phyloP scores from a whole-genome alignment of 129 eudicot genomes.

The Dittrichia graveolens region DNA sequence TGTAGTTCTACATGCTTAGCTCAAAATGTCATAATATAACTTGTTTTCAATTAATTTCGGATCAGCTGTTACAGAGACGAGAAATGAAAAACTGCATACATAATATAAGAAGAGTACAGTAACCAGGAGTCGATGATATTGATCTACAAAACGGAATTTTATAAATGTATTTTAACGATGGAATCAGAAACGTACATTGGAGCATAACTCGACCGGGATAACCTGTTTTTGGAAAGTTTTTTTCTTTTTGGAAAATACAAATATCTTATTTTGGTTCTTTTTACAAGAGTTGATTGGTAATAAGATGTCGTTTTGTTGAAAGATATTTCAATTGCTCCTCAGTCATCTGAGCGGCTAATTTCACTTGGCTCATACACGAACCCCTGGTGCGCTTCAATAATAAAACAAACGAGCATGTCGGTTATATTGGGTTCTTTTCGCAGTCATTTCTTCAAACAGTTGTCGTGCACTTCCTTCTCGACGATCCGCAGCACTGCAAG shows the following conservation, averaged over 20 bases:
- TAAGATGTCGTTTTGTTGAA: too few species aligned
- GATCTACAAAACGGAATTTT: too few species aligned
- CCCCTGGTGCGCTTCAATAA: neutral
- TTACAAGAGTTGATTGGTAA: too few species aligned
- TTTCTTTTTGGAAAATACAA: neutral
- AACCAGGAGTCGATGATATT: too few species aligned
- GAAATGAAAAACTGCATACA: too few species aligned
- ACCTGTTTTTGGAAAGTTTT: neutral
- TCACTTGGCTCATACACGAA: neutral
- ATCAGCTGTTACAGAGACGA: too few species aligned
- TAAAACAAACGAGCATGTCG: constrained; percentile 17
- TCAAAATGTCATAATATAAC: neutral
- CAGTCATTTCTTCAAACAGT: constrained; percentile 78
- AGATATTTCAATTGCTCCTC: neutral
- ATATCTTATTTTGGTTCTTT: too few species aligned
- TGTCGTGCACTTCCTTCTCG: constrained; percentile 40
- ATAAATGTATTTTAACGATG: neutral
- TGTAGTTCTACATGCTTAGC: neutral
- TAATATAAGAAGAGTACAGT: too few species aligned
- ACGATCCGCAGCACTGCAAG: constrained; percentile 21
- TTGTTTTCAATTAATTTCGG: neutral
- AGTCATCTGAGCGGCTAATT: neutral
- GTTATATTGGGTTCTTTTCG: constrained; percentile 36
- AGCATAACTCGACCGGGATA: too few species aligned
- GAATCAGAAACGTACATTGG: too few species aligned